Conservation (phyloP, 768 basidiomycete species). For the Pisolithus albus region DNA sequence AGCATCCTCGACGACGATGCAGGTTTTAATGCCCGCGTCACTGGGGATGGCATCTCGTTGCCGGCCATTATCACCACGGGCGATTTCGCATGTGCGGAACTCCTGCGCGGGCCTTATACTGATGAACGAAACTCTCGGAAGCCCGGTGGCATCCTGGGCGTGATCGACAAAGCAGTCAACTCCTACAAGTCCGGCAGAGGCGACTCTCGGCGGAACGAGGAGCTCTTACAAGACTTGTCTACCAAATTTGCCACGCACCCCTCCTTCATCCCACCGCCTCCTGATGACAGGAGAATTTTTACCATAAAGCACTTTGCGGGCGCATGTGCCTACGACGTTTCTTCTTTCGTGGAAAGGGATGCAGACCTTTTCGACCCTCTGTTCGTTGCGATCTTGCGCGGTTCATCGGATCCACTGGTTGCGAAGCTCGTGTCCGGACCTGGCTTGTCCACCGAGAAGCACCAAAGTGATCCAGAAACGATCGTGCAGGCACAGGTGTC, state of each 20-base stretch:
- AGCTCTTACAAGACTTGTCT: constrained; percentile 43
- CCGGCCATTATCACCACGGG: constrained; percentile 46
- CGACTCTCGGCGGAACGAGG: constrained; percentile 42
- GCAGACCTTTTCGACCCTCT: constrained; percentile 49
- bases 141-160: constrained; percentile 53
- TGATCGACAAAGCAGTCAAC: constrained; percentile 44
- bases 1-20: constrained; percentile 46
- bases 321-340: constrained; percentile 45
- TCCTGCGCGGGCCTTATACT: constrained; percentile 49
- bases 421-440: constrained; percentile 59
- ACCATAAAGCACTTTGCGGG: constrained; percentile 60
- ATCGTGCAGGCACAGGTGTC: constrained; percentile 63
- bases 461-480: constrained; percentile 48
- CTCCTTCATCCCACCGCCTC: constrained; percentile 39
- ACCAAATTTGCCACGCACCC: constrained; percentile 42
- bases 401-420: constrained; percentile 47
- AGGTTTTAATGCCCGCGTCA: constrained; percentile 38
- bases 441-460: constrained; percentile 50
- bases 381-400: constrained; percentile 46
- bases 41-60: constrained; percentile 46
- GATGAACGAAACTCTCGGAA: constrained; percentile 41
- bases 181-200: constrained; percentile 46
- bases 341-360: constrained; percentile 43
- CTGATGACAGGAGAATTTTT: constrained; percentile 35
- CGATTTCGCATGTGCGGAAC: constrained; percentile 48